Evolutionary conservation across 1,284 basidiomycete species (phyloP), one percentile per base, ranked within the genome.

Genomic region (Heterobasidion occidentale): DNA sequence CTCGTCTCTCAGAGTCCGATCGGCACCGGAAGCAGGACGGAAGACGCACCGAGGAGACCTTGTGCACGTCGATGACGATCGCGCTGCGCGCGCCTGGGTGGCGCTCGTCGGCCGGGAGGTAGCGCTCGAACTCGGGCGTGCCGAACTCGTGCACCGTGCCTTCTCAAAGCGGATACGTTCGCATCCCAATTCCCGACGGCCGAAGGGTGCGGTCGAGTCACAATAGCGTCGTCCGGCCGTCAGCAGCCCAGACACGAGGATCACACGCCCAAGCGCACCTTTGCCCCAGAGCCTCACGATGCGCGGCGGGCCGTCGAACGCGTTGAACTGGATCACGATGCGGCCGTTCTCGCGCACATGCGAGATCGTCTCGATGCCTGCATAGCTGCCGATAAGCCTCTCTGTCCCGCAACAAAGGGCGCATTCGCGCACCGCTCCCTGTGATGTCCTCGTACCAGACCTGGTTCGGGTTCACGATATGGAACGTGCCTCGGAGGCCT

Each of bases 381-480:
- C 3, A 8, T 33, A 36, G 45, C n/a, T n/a, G 38, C 38, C 7
- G 12, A 42, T 42, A n/a, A 11, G 38, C 38, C 9, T n/a, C 38
- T 3, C n/a, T 7, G 8, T 11, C 38, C 38, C 38, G 4, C 11
- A 12, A 42, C 38, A 12, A 42, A 4, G 11, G 9, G 11, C n/a
- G 3, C n/a, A 42, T 8, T 4, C 15, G 67, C 75, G 38, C 55
- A 79, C 80, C 81, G 60, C 77, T 81, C 2, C 81, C 82, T 6
- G 72, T 71, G 53, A 81, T 64, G 62, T 83, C 80, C 54, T 83
- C 77, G 58, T 83, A 83, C 78, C 80, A 83, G 35, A 81, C 77
- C 15, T 65, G 72, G 36, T 67, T 75, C 46, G 70, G 63, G 59
- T 75, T 69, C 33, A 76, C 69, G 20, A 83, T 62, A 54, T 78